phyloP scores from a whole-genome alignment of 148 eudicot genomes.

The Rhododendron kiyosumense region DNA sequence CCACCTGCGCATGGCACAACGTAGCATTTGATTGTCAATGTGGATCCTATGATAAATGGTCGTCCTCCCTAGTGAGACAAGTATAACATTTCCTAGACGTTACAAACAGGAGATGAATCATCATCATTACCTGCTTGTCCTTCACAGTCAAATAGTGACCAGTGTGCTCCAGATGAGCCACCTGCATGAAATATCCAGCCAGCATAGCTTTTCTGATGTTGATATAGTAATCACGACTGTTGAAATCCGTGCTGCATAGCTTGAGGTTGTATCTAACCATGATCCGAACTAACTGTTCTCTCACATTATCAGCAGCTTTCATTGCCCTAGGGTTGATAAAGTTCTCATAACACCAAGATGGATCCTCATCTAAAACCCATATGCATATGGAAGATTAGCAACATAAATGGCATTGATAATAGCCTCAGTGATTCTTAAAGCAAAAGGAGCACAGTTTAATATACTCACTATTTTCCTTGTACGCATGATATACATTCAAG shows the following conservation, averaged over 20 bases:
- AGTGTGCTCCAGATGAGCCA: conserved; percentile 83
- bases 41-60: not conserved
- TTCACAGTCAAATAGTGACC: conserved; percentile 94
- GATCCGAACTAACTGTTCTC: conserved; percentile 87
- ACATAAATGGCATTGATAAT: too few species aligned
- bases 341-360: conserved; percentile 90
- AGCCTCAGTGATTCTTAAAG: not conserved
- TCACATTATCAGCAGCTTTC: conserved; percentile 91
- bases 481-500: conserved; percentile 94
- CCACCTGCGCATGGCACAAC: conserved; percentile 40
- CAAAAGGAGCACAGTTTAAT: not conserved
- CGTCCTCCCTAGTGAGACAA: not conserved
- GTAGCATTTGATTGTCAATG: not conserved
- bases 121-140: conserved; percentile 73
- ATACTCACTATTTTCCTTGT: conserved; percentile 89
- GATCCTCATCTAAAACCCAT: conserved; percentile 65
- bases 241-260: conserved; percentile 91
- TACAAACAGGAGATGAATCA: not conserved
- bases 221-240: conserved; percentile 83
- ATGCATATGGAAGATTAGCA: not conserved
- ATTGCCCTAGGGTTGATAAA: conserved; percentile 73
- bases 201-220: conserved; percentile 96
- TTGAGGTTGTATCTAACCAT: conserved; percentile 79
- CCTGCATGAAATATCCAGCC: conserved; percentile 99
- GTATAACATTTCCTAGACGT: not conserved